Evolutionary conservation across 257 asterid species (phyloP).

Genomic region (Knoxia roxburghii): DNA sequence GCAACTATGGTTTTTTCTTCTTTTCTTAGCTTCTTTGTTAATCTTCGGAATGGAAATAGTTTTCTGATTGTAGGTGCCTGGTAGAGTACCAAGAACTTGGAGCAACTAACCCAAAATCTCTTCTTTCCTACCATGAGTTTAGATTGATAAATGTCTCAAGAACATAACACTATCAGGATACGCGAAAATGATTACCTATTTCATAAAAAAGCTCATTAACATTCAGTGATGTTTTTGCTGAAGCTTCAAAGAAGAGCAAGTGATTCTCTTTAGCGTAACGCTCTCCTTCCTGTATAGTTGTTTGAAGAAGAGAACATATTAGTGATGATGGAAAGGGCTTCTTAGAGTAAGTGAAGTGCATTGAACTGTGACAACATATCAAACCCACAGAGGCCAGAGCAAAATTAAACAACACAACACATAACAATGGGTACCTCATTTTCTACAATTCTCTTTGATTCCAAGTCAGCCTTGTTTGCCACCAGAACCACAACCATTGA

Average conservation of each 20-base stretch:
- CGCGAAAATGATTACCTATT: conserved; percentile 14
- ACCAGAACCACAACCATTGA: conserved; percentile 26
- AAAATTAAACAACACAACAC: background rate
- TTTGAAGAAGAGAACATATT: background rate
- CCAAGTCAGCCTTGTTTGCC: conserved; percentile 32
- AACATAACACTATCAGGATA: background rate
- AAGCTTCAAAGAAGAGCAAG: conserved; percentile 28
- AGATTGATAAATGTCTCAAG: background rate
- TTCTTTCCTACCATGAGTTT: background rate
- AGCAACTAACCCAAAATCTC: background rate
- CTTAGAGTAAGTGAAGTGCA: background rate
- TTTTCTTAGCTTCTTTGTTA: too few species aligned
- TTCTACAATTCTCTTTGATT: conserved; percentile 21
- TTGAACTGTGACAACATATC: background rate
- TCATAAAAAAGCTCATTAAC: conserved; percentile 28
- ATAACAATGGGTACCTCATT: conserved; percentile 16
- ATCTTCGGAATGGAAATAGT: background rate
- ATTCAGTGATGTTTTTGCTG: conserved; percentile 29
- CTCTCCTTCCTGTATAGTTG: conserved; percentile 27
- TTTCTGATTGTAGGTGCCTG: background rate
- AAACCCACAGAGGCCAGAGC: background rate
- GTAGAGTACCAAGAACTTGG: background rate
- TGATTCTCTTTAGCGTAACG: conserved; percentile 24
- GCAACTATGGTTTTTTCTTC: background rate
- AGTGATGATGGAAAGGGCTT: conserved; percentile 2